Conservation (phyloP, 768 basidiomycete species). For the Hericium alpestre region DNA sequence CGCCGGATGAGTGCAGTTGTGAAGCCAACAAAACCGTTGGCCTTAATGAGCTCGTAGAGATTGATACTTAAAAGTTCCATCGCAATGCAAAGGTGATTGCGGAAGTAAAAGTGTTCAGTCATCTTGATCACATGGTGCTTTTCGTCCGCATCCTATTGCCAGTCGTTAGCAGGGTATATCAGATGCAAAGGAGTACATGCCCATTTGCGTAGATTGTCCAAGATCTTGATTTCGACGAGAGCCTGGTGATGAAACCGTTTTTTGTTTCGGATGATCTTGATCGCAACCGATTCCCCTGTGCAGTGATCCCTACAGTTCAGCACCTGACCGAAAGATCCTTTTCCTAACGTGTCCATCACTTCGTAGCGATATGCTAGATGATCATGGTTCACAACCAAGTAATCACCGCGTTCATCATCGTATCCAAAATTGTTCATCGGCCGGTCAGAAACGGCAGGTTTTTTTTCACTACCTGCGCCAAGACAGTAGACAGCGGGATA, state of each 20-base stretch:
- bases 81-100: constrained; percentile 94
- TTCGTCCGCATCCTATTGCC: constrained; percentile 81
- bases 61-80: constrained; percentile 98
- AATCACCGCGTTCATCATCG: constrained; percentile 97
- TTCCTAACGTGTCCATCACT: constrained; percentile 83
- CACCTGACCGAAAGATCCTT: constrained; percentile 98
- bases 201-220: constrained; percentile 96
- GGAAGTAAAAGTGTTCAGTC: constrained; percentile 97
- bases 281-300: constrained; percentile 91
- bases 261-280: constrained; percentile 99
- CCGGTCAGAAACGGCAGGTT: constrained; percentile 61
- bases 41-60: constrained; percentile 97
- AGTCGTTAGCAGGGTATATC: not conserved
- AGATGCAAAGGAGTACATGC: constrained; percentile 33
- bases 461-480: constrained; percentile 76
- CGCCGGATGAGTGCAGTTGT: constrained; percentile 89
- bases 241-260: constrained; percentile 98
- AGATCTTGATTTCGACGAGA: constrained; percentile 96
- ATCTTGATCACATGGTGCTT: constrained; percentile 97
- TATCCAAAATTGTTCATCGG: constrained; percentile 86
- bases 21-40: constrained; percentile 97
- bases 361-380: constrained; percentile 98
- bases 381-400: constrained; percentile 79
- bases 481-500: constrained; percentile 75
- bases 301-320: constrained; percentile 90